Base-by-base conservation (phyloP, 768 basidiomycete species). In the Tremella yokohamensis region DNA sequence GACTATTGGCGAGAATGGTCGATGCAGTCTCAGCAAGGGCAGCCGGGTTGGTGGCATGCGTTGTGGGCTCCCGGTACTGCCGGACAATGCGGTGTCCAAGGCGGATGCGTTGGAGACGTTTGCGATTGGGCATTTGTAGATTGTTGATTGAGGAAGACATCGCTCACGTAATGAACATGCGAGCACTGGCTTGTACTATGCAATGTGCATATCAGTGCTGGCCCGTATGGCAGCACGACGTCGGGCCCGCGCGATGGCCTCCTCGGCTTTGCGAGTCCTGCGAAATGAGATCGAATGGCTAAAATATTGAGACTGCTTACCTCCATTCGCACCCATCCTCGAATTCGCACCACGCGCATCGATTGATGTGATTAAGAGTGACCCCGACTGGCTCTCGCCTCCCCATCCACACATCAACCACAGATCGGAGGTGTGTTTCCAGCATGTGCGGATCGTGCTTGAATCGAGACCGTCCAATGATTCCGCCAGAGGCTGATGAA, bases 321-420 rank as follows among this genome's bases (percentile, higher is more conserved):
- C 88, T 80, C 89, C 89, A 92, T 77, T 92, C 90, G 67, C 90
- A 92, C 12, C 83, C 84, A 2, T 81, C 77, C 29, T 77, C 76
- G 69, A 89, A 91, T 76, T 90, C 88, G 68, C 89, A 91, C 13
- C 73, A 89, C 84, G 78, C 78, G 80, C 90, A 90, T 50, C 89
- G 80, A 55, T 80, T 66, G 2, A 85, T 78, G 51, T 87, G 79
- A 44, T 81, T 76, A 19, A 85, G 26, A 1, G 80, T 79, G 0
- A 92, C 91, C 0, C 91, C 91, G n/a, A 76, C 73, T 0, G 90
- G 84, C 26, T 80, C 78, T 40, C 90, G 80, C 52, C 79, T 64
- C 0, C 89, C 88, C 57, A 81, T 76, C 91, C 91, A 94, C 84
- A 87, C 92, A 50, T 80, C 73, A 1, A 90, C 73, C 0, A 86